Base-by-base conservation (phyloP, 768 basidiomycete species). In the Boletus insuetus region DNA sequence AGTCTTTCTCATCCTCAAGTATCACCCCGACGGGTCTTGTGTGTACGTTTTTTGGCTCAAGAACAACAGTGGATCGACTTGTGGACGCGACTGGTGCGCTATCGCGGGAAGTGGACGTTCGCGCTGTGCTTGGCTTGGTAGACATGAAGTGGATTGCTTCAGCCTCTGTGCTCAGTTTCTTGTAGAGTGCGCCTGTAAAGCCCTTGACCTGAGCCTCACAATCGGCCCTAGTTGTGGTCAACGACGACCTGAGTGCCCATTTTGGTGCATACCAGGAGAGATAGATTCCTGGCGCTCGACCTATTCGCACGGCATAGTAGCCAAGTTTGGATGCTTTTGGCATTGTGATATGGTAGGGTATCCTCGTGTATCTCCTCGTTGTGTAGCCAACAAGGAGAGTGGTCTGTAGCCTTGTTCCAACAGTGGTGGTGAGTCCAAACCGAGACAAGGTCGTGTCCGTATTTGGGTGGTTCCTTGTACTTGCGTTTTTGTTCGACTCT, bases 241-340 rank as follows among this genome's bases (percentile, higher is more conserved):
- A 38, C 46, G 60, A 52, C 8, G 73, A 67, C 4, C 5, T 6
- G 49, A 22, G 51, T 46, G 75, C 72, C 9, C 74, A 62, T 3
- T 22, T 74, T 74, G 12, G 43, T 37, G 51, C 77, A 60, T 64
- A 89, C 93, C 94, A 96, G 26, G 83, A 79, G 3, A 57, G 54
- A 67, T 85, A 94, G 5, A 94, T 74, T 0, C 93, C 93, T 0
- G 84, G 77, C 12, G 63, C 58, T 35, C 75, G 73, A 11, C 93
- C 93, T n/a, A 69, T 74, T 35, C 74, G 76, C 9, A 96, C 91
- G 24, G 90, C 88, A 66, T 92, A 94, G 67, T 79, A 91, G 5
- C 67, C 75, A n/a, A 59, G 72, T 65, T 80, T 82, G 16, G 69
- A 53, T 2, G 70, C 61, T 50, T 73, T 76, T 1, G 73, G 73